Evolutionary conservation across 371 early-diverging fungal species (phyloP), one percentile per base, ranked within the genome.

Genomic region (Apophysomyces sp.): DNA sequence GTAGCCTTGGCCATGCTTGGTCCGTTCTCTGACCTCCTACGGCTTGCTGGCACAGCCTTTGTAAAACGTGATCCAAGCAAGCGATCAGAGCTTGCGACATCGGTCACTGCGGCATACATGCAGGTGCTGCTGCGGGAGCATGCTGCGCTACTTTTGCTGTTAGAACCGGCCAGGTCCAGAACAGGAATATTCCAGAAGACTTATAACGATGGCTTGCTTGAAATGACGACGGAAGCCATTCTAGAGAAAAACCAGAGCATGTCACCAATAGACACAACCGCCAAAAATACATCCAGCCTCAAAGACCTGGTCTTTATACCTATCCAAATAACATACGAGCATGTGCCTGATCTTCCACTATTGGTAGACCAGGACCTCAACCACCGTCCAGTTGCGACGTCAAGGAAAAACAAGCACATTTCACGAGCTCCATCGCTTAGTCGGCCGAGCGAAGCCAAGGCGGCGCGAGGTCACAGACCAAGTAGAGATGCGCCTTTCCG

Each of bases 41-140:
- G 74, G 29, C 54, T 73, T 24, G 63, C 68, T 13, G 74, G 74
- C 24, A 56, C 71, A 4, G 67, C 67, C 0, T 73, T 73, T 51
- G 62, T 73, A 29, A 69, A 70, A 31, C 58, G 71, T 13, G 71
- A 73, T 21, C 62, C 68, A 7, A 24, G 34, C 29, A 24, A 57
- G n/a, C 53, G 70, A 27, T 67, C 74, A 0, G 40, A 53, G 0
- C n/a, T 73, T n/a, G 36, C 70, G 1, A 67, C 61, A 0, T 71
- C 71, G 0, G 61, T 73, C 2, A 70, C 71, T 9, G 58, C 67
- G n/a, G 67, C 74, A 18, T 73, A 70, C 26, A 28, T 65, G 24
- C 56, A 60, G 24, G 57, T 62, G 16, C 32, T 73, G 4, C 41
- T 70, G 9, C 57, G 56, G 4, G 71, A 73, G 52, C 62, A 65